phyloP scores from a whole-genome alignment of 208 protist genomes.

The Acanthamoeba culbertsoni region DNA sequence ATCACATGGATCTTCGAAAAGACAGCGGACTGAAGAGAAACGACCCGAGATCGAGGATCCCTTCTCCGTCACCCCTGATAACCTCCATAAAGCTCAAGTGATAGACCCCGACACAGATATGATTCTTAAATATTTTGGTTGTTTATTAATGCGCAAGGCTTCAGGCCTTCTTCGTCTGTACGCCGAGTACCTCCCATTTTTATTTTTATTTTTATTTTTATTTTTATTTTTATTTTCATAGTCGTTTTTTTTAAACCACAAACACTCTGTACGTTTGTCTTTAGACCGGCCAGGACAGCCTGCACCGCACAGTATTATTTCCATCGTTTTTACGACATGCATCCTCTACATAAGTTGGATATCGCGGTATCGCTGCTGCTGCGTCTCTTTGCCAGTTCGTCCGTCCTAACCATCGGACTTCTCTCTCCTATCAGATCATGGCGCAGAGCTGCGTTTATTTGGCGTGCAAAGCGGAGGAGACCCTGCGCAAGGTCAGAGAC shows the following conservation, averaged over 20 bases:
- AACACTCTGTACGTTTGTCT: not conserved
- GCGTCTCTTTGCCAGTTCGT: not conserved
- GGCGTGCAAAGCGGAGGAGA: constrained; percentile 58
- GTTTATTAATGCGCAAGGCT: constrained; percentile 11
- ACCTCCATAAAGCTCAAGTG: not conserved
- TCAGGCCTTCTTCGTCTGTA: constrained; percentile 27
- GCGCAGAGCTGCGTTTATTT: constrained; percentile 55
- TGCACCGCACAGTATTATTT: constrained; percentile 32
- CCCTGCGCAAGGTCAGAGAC: not conserved
- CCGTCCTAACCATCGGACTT: not conserved
- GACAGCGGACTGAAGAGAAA: not conserved
- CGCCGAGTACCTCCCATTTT: not conserved
- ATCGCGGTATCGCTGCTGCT: not conserved
- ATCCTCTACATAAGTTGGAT: constrained; percentile 1
- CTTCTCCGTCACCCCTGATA: not conserved
- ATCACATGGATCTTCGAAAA: not conserved
- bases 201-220: not conserved
- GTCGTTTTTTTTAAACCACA: not conserved
- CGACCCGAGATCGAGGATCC: not conserved
- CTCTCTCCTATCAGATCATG: not conserved
- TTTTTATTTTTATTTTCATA: too few relatives aligned
- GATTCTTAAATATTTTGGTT: constrained; percentile 39
- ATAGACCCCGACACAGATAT: constrained; percentile 51
- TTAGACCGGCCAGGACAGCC: not conserved
- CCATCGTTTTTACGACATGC: constrained; percentile 50